Conservation (phyloP, 1,284 basidiomycete genomes). For the Mycena citricolor region DNA sequence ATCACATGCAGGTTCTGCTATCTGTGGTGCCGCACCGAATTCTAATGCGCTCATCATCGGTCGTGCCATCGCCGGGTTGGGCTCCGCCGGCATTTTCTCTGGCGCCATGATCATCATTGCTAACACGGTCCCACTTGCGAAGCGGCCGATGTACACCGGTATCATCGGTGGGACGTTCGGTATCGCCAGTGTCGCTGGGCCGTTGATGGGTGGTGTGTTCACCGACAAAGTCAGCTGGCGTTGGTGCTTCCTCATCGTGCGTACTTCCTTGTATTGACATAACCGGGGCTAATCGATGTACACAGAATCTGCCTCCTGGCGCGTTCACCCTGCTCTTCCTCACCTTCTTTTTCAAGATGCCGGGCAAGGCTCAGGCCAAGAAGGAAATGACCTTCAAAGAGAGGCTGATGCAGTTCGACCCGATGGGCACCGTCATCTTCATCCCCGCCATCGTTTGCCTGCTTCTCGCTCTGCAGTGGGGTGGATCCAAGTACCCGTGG, state of each 20-base stretch:
- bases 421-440: slow-evolving; percentile 18
- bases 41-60: slow-evolving; percentile 22
- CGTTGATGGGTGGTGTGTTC: slow-evolving; percentile 27
- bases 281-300: too few species aligned
- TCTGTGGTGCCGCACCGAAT: slow-evolving; percentile 22
- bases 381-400: slow-evolving; percentile 6
- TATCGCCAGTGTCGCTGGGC: slow-evolving; percentile 22
- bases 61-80: slow-evolving; percentile 22
- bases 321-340: slow-evolving; percentile 19
- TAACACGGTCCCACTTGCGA: slow-evolving; percentile 18
- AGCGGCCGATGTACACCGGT: slow-evolving; percentile 17
- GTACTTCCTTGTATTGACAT: not conserved
- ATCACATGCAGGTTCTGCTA: slow-evolving; percentile 17
- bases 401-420: slow-evolving; percentile 21
- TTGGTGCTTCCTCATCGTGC: slow-evolving; percentile 27
- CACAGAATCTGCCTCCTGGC: slow-evolving; percentile 7
- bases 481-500: slow-evolving; percentile 22
- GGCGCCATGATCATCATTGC: slow-evolving; percentile 24
- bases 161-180: slow-evolving; percentile 20
- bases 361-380: slow-evolving; percentile 1
- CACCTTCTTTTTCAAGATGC: slow-evolving; percentile 19
- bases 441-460: slow-evolving; percentile 18
- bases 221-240: slow-evolving; percentile 36
- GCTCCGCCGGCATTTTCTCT: slow-evolving; percentile 19
- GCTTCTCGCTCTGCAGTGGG: slow-evolving; percentile 25